Percentiles rank a stretch among this genome's conserved stretches.
Conservation (phyloP, 495 filamentous ascomycete species). For the Daldinia caldariorum region DNA sequence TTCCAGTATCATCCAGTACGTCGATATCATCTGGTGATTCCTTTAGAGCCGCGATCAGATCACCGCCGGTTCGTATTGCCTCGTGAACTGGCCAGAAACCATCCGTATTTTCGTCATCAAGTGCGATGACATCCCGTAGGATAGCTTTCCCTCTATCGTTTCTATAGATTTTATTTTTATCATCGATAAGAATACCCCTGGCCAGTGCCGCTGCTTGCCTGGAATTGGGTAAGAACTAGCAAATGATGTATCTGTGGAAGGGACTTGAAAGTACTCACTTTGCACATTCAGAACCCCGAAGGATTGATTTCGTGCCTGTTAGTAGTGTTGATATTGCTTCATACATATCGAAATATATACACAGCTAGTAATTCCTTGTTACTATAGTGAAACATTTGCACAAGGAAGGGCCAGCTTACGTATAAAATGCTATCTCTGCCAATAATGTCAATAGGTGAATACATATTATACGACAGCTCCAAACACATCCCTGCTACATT, state of each 20-base stretch:
- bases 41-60: constrained; percentile 6
- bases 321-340: background rate
- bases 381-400: background rate
- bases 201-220: constrained; percentile 3
- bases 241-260: background rate
- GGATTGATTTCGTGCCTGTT: background rate
- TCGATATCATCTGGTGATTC: constrained; percentile 19
- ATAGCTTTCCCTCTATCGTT: background rate
- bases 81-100: constrained; percentile 22
- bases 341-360: background rate
- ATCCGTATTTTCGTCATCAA: constrained; percentile 16
- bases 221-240: background rate
- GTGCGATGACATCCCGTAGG: constrained; percentile 5
- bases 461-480: background rate
- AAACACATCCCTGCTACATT: constrained; percentile 1
- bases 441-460: constrained; percentile 10
- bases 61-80: constrained; percentile 7
- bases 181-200: background rate
- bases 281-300: background rate
- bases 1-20: constrained; percentile 7
- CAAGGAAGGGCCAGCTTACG: constrained; percentile 5
- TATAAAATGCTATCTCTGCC: background rate
- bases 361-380: background rate
- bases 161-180: no score
- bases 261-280: background rate